Evolutionary conservation across 371 early-diverging fungal species (phyloP).

Genomic region (Umbelopsis sp.): DNA sequence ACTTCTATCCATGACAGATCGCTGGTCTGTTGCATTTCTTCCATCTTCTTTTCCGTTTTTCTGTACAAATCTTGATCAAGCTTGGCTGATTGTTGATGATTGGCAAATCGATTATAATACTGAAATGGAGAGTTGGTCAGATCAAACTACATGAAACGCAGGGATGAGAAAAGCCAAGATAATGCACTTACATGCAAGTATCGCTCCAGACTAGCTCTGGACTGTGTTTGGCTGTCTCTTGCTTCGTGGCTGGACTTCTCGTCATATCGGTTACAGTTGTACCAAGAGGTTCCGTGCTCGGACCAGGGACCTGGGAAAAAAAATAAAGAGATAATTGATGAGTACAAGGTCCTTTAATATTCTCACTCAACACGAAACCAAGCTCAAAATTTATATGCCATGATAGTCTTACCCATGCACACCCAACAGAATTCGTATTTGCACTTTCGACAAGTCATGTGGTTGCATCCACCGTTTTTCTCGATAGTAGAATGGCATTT

Average conservation of each 20-base stretch:
- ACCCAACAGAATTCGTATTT: conserved; percentile 91
- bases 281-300: conserved; percentile 91
- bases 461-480: conserved; percentile 97
- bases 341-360: background rate
- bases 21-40: conserved; percentile 88
- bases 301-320: conserved; percentile 86
- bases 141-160: background rate
- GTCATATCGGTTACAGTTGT: conserved; percentile 92
- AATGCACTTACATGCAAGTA: conserved; percentile 86
- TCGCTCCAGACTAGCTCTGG: conserved; percentile 88
- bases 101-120: conserved; percentile 97
- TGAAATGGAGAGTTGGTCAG: conserved; percentile 27
- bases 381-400: background rate
- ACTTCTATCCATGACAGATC: conserved; percentile 98
- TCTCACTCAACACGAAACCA: background rate
- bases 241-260: conserved; percentile 83
- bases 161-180: background rate
- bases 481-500: conserved; percentile 95
- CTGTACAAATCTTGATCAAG: conserved; percentile 85
- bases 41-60: conserved; percentile 95
- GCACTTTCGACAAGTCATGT: conserved; percentile 92
- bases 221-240: conserved; percentile 81
- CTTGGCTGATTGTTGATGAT: conserved; percentile 95
- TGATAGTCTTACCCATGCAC: conserved; percentile 57
- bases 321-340: background rate